These are phyloP conservation scores for Dendrobium officinale DNA, from an alignment of 106 monocot genomes.

Conservation along the genomic window DNA sequence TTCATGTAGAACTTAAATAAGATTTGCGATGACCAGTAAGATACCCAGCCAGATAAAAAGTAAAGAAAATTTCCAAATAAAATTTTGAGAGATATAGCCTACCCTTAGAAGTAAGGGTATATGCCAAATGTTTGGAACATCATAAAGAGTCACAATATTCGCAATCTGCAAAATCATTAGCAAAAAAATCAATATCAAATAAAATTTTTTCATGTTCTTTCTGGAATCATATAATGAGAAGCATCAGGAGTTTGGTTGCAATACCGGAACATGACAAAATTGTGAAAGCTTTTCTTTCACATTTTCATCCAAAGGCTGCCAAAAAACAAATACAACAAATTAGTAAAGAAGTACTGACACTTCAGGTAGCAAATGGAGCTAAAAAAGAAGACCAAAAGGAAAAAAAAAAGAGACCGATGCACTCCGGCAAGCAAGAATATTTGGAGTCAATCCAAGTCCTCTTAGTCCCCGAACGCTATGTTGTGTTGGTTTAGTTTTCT, in stretches of 20 bases:
- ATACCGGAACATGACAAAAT: slow-evolving; percentile 62
- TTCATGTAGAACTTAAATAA: not conserved
- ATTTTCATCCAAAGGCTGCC: slow-evolving; percentile 51
- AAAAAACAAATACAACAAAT: not conserved
- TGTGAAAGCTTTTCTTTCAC: slow-evolving; percentile 58
- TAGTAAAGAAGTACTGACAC: not conserved
- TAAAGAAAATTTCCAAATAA: not conserved
- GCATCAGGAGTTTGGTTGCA: not conserved
- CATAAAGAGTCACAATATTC: slow-evolving; percentile 53
- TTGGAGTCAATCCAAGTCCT: slow-evolving; percentile 46
- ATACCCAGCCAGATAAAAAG: not conserved
- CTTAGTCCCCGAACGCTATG: slow-evolving; percentile 44
- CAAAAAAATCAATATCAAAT: not conserved
- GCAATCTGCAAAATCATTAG: slow-evolving; percentile 26
- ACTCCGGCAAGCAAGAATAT: slow-evolving; percentile 48
- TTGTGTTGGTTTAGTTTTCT: slow-evolving; percentile 61
- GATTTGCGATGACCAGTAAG: not conserved
- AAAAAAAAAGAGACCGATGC: slow-evolving; percentile 22
- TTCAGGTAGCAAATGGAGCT: not conserved
- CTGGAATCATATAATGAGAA: not conserved
- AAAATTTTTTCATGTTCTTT: not conserved
- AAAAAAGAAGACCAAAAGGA: not conserved
- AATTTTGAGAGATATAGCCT: slow-evolving; percentile 7
- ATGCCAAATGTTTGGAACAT: slow-evolving; percentile 70
- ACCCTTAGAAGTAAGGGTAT: slow-evolving; percentile 33